phyloP scores from a whole-genome alignment of 2,329 filamentous ascomycete genomes.

The Colletotrichum truncatum region DNA sequence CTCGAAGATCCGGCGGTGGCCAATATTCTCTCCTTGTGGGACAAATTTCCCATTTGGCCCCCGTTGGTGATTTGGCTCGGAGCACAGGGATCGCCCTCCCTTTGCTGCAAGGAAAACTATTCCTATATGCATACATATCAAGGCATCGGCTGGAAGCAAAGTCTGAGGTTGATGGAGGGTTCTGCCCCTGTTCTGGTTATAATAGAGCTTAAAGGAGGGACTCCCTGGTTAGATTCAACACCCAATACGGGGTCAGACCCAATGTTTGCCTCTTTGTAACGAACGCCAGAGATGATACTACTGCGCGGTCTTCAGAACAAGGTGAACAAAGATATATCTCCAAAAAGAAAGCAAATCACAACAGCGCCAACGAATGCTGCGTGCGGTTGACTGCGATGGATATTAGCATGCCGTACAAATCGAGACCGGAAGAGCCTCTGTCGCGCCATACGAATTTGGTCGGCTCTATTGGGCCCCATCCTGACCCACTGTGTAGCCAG shows the following conservation, averaged over 20 bases:
- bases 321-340: too few species aligned
- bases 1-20: conserved; percentile 7
- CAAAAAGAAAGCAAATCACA: neutral
- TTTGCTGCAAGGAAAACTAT: neutral
- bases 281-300: neutral
- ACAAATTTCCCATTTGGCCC: conserved; percentile 22
- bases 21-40: neutral
- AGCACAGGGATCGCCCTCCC: conserved; percentile 11
- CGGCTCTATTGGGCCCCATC: neutral
- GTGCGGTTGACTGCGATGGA: neutral
- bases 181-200: neutral
- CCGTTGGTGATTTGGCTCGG: conserved; percentile 1
- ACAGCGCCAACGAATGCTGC: too few species aligned
- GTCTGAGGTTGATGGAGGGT: neutral
- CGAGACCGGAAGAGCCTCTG: neutral
- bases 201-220: conserved; percentile 12
- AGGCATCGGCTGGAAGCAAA: neutral
- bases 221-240: neutral
- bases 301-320: neutral
- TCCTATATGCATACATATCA: neutral
- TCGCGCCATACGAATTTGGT: conserved; percentile 8
- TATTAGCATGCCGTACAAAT: neutral
- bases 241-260: neutral
- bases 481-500: conserved; percentile 10
- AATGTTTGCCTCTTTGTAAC: neutral